Evolutionary conservation across 2,329 filamentous ascomycete genomes (phyloP).

Genomic region (Moelleriella libera): DNA sequence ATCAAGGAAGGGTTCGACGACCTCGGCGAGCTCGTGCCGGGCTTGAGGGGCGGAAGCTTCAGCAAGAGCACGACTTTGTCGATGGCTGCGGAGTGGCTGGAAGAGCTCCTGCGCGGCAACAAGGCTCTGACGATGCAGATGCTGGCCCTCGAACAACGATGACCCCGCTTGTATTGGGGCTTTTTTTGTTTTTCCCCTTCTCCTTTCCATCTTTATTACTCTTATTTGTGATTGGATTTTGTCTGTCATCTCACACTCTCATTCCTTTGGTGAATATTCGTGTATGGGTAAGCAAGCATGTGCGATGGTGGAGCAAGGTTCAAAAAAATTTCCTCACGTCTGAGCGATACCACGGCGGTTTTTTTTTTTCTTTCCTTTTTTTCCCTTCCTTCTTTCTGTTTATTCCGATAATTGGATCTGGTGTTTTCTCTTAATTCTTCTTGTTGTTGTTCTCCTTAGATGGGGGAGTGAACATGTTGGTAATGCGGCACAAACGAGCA

Average conservation of each 20-base stretch:
- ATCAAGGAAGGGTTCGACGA: constrained; percentile 77
- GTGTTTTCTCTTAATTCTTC: too few relatives aligned
- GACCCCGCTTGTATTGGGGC: neutral
- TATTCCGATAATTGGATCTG: too few relatives aligned
- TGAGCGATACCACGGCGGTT: neutral
- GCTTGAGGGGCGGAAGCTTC: constrained; percentile 57
- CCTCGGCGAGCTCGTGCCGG: constrained; percentile 62
- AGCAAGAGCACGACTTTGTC: constrained; percentile 72
- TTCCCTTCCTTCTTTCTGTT: too few relatives aligned
- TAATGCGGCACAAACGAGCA: too few relatives aligned
- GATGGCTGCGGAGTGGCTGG: constrained; percentile 66
- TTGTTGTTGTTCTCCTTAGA: too few relatives aligned
- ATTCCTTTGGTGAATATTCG: too few relatives aligned
- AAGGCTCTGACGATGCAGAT: constrained; percentile 28
- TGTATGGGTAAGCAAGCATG: too few relatives aligned
- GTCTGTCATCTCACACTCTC: neutral
- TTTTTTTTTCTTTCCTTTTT: too few relatives aligned
- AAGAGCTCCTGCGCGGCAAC: constrained; percentile 58
- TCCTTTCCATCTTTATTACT: neutral
- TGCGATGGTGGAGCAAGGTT: too few relatives aligned
- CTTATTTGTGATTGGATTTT: neutral
- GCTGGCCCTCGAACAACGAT: constrained; percentile 1
- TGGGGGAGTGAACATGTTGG: too few relatives aligned
- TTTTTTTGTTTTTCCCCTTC: constrained; percentile 1
- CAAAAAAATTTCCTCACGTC: neutral